Evolutionary conservation across 305 asterid genomes (phyloP).

Genomic region (Rubia occidens): DNA sequence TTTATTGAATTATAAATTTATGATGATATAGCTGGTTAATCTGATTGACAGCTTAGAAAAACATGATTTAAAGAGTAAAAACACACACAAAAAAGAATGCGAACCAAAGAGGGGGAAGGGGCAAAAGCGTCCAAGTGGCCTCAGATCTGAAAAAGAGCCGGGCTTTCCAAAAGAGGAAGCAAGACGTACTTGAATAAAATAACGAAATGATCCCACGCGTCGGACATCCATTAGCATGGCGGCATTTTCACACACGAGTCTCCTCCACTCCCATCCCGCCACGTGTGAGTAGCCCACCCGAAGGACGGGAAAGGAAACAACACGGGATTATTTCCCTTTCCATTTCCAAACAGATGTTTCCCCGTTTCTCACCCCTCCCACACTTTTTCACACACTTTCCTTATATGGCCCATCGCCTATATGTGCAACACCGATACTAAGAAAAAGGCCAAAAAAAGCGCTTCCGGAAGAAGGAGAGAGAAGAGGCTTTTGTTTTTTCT

Average conservation of each 20-base stretch:
- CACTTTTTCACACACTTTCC: constrained; percentile 27
- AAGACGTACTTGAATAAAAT: background rate
- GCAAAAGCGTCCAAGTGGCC: too few relatives aligned
- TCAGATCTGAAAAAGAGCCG: too few relatives aligned
- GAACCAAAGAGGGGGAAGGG: too few relatives aligned
- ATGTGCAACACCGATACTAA: background rate
- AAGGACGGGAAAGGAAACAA: background rate
- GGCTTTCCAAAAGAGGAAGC: too few relatives aligned
- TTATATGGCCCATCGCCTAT: constrained; percentile 22
- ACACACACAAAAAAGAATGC: too few relatives aligned
- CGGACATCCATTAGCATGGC: constrained; percentile 24
- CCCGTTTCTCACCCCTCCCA: constrained; percentile 1
- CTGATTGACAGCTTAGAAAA: too few relatives aligned
- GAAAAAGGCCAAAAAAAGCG: constrained; percentile 1
- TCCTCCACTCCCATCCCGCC: background rate
- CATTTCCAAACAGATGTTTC: background rate
- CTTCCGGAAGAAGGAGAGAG: constrained; percentile 6
- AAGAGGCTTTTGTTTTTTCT: background rate
- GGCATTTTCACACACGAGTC: background rate
- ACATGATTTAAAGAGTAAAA: too few relatives aligned
- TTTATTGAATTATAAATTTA: too few relatives aligned
- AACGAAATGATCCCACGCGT: constrained; percentile 18
- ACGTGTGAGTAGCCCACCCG: constrained; percentile 9
- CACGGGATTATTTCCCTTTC: background rate
- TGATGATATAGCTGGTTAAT: too few relatives aligned